Evolutionary conservation across 495 filamentous ascomycete species (phyloP), one percentile per base, ranked within the genome.

Genomic region (Penicillium nucicola): DNA sequence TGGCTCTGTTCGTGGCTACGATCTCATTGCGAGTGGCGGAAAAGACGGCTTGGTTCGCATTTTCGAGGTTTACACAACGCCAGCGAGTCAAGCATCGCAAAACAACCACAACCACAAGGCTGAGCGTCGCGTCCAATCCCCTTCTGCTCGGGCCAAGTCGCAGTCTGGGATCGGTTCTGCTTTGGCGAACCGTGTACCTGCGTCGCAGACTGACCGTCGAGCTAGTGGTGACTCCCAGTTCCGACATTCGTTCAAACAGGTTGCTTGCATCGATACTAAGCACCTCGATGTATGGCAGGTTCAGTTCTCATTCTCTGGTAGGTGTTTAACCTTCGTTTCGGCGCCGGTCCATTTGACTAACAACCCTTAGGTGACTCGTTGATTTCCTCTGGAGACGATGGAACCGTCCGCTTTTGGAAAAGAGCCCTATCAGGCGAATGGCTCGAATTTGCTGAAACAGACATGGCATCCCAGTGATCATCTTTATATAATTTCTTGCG

Each of bases 11-110:
- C 69, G 91, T 25, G 91, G 91, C 1, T 90, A 86, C 60, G 92
- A 99, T 63, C 75, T 96, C 45, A 79, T 97, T 55, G 95, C 93
- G 5, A 95, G 92, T 25, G 92, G 89, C 1, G 90, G 89, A 61
- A 91, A 92, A 64, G 93, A 99, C 62, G 92, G 93, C 3, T 83
- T 82, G 52, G 78, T 97, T 38, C 80, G 95, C 19, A 84, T 97
- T 5, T 96, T 91, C 57, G 80, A 90, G 61, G 70, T 99, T 0
- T 79, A 82, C 30, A 87, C 89, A 14, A 64, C 58, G 2, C 31
- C 66, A 4, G 53, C 58, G 10, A 61, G 53, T 14, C 66, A 62
- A 38, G 57, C 55, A 23, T 53, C 58, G 3, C 68, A 72, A 22
- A 57, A 50, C 17, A 11, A 55, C n/a, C 65, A 62, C 48, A 57